These are phyloP conservation scores for Saprolegnia parasitica DNA, from an alignment of 352 stramenopile genomes.

Conservation along the genomic window DNA sequence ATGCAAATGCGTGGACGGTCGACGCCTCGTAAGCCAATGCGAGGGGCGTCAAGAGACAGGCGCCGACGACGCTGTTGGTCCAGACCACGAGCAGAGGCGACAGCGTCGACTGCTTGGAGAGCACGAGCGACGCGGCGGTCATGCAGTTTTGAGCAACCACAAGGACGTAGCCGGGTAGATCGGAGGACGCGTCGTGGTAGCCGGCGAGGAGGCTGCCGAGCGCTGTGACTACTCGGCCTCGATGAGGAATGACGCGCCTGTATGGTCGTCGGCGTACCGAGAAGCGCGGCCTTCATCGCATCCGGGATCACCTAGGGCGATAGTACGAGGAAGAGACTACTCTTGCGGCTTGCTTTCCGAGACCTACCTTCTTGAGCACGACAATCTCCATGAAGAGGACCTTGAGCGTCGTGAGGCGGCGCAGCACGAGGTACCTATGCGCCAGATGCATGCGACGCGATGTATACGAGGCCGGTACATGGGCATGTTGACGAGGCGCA, in stretches of 20 bases:
- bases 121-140: constrained; percentile 51
- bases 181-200: constrained; percentile 46
- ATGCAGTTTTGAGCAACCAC: constrained; percentile 68
- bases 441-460: background rate
- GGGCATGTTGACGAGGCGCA: constrained; percentile 66
- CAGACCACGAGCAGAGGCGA: constrained; percentile 50
- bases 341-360: background rate
- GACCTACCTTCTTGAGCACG: constrained; percentile 51
- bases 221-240: constrained; percentile 43
- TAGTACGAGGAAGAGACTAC: background rate
- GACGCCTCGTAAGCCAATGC: constrained; percentile 44
- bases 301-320: constrained; percentile 38
- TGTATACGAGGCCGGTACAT: constrained; percentile 39
- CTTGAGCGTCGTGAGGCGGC: constrained; percentile 64
- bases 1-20: constrained; percentile 36
- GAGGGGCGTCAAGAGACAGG: constrained; percentile 41
- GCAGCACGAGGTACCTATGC: constrained; percentile 54
- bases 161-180: constrained; percentile 45
- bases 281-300: constrained; percentile 51
- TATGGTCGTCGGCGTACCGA: constrained; percentile 35
- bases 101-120: constrained; percentile 60
- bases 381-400: constrained; percentile 76
- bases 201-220: constrained; percentile 54
- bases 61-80: constrained; percentile 47
- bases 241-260: background rate